Conservation (phyloP, 495 filamentous ascomycete genomes). For the Copromyces sp. region DNA sequence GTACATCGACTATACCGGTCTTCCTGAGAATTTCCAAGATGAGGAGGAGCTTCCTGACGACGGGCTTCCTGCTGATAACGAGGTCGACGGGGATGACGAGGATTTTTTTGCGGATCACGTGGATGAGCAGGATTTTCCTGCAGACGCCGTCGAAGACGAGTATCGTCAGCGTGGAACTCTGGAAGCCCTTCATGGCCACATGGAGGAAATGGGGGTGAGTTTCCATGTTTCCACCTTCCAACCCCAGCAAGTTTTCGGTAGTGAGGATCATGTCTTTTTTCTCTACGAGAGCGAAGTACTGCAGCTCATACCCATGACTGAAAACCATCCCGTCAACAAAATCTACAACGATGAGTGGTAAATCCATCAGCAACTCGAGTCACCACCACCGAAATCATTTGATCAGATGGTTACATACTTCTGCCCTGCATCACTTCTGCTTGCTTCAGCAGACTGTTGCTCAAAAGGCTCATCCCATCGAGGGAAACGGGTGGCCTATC, state of each 20-base stretch:
- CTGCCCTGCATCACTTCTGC: background rate
- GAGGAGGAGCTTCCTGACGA: no score
- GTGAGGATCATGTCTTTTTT: no score
- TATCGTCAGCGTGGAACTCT: background rate
- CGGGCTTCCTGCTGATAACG: no score
- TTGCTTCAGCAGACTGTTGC: background rate
- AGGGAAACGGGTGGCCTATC: background rate
- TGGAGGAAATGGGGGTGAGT: background rate
- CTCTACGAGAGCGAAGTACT: no score
- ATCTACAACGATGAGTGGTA: no score
- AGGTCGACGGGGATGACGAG: background rate
- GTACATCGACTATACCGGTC: background rate
- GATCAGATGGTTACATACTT: background rate
- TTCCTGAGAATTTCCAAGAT: background rate
- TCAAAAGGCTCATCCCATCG: background rate
- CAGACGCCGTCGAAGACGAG: background rate
- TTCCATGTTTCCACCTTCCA: background rate
- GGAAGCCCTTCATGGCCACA: background rate
- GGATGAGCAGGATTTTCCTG: background rate
- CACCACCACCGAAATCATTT: background rate
- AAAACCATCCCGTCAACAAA: no score
- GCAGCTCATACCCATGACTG: no score
- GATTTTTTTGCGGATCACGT: background rate
- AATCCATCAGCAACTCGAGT: background rate
- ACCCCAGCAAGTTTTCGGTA: background rate